Evolutionary conservation across 768 basidiomycete species (phyloP), one percentile per base, ranked within the genome.

Genomic region (Cantharellus cinnabarinus): DNA sequence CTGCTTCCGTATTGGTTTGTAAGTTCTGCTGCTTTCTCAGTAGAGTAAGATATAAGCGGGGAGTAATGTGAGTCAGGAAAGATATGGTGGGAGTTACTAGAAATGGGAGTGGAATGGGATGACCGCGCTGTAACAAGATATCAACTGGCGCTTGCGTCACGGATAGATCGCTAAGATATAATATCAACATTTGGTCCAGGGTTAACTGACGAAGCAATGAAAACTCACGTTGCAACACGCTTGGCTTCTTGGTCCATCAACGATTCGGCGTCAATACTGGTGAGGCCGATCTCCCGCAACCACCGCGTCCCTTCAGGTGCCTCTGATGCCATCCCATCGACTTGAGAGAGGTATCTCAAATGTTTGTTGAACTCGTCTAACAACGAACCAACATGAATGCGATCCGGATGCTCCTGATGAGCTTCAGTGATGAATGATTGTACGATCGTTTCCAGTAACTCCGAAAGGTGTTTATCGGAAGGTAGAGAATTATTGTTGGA

Each of bases 101-200:
- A 66, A 83, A 89, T 2, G 82, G 79, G n/a, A 89, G 69, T 4
- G 85, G 83, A 41, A 89, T 71, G 0, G 78, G 72, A 67, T 84
- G 82, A 7, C 75, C 75, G 1, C 82, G 80, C 56, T 77, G 68
- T 37, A 89, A 74, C 67, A 79, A 79, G 29, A 86, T 78, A 67
- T 90, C 87, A 35, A 90, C 73, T 38, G 87, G 79, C 0, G 76
- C 74, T 20, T 65, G 70, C 29, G 57, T 37, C 7, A 60, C 10
- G 2, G 40, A 52, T 29, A 65, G 62, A 4, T 53, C 48, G 15
- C 60, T 64, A 58, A 10, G 57, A 42, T 38, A 42, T 20, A 15
- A 59, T 0, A n/a, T 20, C 15, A 3, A 42, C 54, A 29, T 59
- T 20, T 5, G 39, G 5, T 42, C 42, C 35, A 38, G 15, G 50